Base-by-base conservation (phyloP, 2,329 filamentous ascomycete species). In the Drechmeria coniospora region DNA sequence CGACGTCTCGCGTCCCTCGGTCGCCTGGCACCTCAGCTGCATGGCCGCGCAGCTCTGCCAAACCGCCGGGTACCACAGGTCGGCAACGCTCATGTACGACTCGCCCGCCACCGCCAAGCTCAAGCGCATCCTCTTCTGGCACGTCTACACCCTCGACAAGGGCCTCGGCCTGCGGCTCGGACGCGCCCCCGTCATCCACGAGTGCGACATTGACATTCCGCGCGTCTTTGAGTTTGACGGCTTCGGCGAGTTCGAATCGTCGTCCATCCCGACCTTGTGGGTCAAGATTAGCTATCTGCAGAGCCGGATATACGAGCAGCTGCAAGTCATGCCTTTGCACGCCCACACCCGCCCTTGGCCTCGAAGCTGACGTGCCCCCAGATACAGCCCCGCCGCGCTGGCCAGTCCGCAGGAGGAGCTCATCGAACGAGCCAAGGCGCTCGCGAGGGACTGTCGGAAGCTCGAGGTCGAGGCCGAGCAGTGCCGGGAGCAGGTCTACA, bases 1-100 rank as follows among this genome's bases (percentile, higher is more conserved):
- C 26, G 71, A 77, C 34, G 57, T 65, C 10, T 72, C 69, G 4
- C 67, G 69, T 21, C 68, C 71, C 1, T 70, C 68, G 0, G 57
- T 78, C 4, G 68, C 68, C n/a, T 74, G 71, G 64, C 65, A 69
- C n/a, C 51, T 78, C 12, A 65, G 63, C 15, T 66, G 63, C 6
- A 61, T 62, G 12, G 73, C 72, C 0, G 63, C 65, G 9, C 61
- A 67, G 28, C 54, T 79, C 28, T 74, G 69, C 36, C 68, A 74
- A 38, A 66, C 65, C 0, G 61, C 75, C 4, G 73, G 73, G 3
- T 74, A 70, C 33, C 73, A 77, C 41, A 61, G 66, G 27, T 40
- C 45, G 9, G 50, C 48, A 21, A 44, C 40, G 3, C 43, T 50
- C 18, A 46, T 46, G 9, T 37, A 48, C 21, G 51, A 56, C 26